Conservation (phyloP, 495 filamentous ascomycete genomes). For the Xylaria curta region DNA sequence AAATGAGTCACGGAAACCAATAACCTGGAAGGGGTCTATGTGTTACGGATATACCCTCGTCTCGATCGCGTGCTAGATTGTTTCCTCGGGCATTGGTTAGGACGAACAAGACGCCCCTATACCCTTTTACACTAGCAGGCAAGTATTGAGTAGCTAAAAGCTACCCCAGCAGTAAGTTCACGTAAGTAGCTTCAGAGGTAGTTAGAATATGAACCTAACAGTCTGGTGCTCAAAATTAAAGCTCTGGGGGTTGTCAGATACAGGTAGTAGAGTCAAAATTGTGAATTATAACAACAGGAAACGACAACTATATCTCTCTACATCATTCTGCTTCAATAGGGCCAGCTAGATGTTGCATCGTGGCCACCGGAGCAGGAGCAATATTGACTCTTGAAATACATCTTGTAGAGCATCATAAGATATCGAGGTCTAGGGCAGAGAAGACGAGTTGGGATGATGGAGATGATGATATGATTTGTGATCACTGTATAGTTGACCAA, state of each 20-base stretch:
- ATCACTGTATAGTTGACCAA: too few relatives aligned
- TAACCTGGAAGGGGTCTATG: neutral
- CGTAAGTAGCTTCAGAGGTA: neutral
- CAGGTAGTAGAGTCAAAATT: neutral
- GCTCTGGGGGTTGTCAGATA: neutral
- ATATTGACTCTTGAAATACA: neutral
- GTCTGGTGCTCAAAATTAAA: neutral
- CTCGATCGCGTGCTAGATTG: neutral
- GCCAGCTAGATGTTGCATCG: neutral
- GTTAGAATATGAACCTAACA: neutral
- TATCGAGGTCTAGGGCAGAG: neutral
- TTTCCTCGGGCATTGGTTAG: neutral
- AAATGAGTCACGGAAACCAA: neutral
- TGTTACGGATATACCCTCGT: slow-evolving; percentile 16
- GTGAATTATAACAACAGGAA: neutral
- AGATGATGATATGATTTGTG: neutral
- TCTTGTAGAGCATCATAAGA: neutral
- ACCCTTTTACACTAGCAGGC: neutral
- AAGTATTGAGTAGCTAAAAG: neutral
- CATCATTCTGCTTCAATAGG: neutral
- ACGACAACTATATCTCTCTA: neutral
- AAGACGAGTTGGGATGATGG: neutral
- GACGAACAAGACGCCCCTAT: neutral
- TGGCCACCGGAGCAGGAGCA: neutral
- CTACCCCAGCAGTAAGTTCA: neutral